Base-by-base conservation (phyloP, 169 alveolate species). In the Eimeria acervulina region DNA sequence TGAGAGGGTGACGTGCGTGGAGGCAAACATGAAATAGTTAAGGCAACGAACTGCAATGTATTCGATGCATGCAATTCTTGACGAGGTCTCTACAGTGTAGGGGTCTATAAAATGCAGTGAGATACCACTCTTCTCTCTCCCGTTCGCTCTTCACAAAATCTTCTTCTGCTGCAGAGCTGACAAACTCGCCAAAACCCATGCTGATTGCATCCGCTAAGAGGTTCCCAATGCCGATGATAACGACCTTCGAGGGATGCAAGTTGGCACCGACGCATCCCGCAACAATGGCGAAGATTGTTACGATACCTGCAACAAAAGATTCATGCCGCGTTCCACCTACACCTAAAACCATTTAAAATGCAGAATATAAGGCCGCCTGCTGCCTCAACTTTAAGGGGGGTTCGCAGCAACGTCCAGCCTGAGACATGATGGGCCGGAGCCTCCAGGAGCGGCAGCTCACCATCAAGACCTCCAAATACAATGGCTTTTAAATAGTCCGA, bases 211-310 rank as follows among this genome's bases (percentile, higher is more conserved):
- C 98, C 10, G 99, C 99, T 80, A 98, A 94, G 38, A 98, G 96
- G 90, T 98, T 97, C 10, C 99, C 99, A 40, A 98, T 90, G 42
- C 99, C 98, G 52, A 98, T 97, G 78, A 98, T 97, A 38, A 98
- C 95, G 61, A 98, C 97, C 90, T 98, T 98, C 19, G 97, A 88
- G n/a, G 99, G 98, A 61, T 98, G 97, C 76, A 98, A 95, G 38
- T 97, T 96, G 36, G 99, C 99, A 31, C 99, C 99, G 38, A 98
- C 99, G 83, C 99, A 98, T 13, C 99, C 99, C 28, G 99, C 97
- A 44, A 98, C 99, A 17, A 98, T 97, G 3, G 99, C 98, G 95
- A 98, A 98, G 76, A 98, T 98, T 21, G 99, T 98, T 40, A 98
- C 98, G 44, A 98, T 98, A 52, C 99, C 98, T 97, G 63, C 26